Conservation (phyloP, 2,329 filamentous ascomycete genomes). For the Neofusicoccum umdonicola region DNA sequence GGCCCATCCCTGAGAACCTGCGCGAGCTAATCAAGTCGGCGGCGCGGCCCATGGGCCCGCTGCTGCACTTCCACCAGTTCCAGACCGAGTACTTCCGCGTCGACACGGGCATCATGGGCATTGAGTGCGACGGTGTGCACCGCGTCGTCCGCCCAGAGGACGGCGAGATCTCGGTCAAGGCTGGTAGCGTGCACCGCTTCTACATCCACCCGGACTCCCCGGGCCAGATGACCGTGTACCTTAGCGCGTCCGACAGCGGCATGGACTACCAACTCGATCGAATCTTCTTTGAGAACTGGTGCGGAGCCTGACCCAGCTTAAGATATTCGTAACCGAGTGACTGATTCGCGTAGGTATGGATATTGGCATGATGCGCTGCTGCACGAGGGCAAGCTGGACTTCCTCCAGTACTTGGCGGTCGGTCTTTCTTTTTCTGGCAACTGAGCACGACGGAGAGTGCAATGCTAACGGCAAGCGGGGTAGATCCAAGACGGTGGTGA, state of each 20-base stretch:
- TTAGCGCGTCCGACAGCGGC: constrained; percentile 27
- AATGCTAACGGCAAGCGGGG: too few species aligned
- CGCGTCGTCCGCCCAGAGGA: background rate
- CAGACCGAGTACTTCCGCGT: constrained; percentile 30
- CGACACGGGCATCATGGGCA: constrained; percentile 24
- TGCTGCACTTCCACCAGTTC: constrained; percentile 28
- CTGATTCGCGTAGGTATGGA: constrained; percentile 28
- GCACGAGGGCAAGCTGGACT: constrained; percentile 26
- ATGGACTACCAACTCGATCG: constrained; percentile 32
- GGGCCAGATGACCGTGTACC: constrained; percentile 19
- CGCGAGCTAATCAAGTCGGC: constrained; percentile 20
- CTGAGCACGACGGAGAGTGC: too few species aligned
- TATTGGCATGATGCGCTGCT: constrained; percentile 32
- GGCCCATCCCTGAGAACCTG: constrained; percentile 19
- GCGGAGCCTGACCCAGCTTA: too few species aligned
- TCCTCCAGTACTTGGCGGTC: constrained; percentile 36
- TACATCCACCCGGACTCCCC: constrained; percentile 19
- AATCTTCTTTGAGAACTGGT: constrained; percentile 37
- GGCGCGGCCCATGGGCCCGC: constrained; percentile 20
- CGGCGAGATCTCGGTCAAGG: constrained; percentile 17
- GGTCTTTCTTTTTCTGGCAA: background rate
- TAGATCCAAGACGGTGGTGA: constrained; percentile 44
- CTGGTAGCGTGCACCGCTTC: constrained; percentile 22
- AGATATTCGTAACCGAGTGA: too few species aligned
- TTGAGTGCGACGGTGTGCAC: constrained; percentile 26